Percentiles rank a stretch among this genome's conserved stretches.
phyloP scores from a whole-genome alignment of 257 asterid genomes.

The Fraxinus pennsylvanica region DNA sequence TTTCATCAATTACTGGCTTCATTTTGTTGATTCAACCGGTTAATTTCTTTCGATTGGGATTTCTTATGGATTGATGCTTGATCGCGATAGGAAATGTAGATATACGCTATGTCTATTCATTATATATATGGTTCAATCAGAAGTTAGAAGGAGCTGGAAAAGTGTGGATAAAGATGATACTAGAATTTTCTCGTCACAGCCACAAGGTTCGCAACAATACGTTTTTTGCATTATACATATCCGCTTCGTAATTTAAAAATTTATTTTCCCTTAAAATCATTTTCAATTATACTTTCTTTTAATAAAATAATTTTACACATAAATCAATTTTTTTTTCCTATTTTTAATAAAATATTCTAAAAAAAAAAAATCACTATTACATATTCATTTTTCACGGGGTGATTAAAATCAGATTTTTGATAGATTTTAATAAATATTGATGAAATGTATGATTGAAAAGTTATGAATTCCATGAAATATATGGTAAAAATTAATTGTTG shows the following conservation, averaged over 20 bases:
- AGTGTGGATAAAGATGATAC: slow-evolving; percentile 12
- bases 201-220: background rate
- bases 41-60: background rate
- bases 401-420: too few relatives aligned
- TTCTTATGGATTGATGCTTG: background rate
- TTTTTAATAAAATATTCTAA: too few relatives aligned
- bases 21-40: slow-evolving; percentile 15
- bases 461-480: too few relatives aligned
- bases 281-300: fast-evolving
- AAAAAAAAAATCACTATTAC: too few relatives aligned
- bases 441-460: too few relatives aligned
- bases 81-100: background rate
- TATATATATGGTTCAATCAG: background rate
- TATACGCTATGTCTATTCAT: slow-evolving; percentile 19
- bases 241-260: too few relatives aligned
- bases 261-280: too few relatives aligned
- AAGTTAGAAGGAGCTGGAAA: slow-evolving; percentile 46
- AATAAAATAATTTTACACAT: too few relatives aligned
- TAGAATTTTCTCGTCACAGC: slow-evolving; percentile 32
- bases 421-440: too few relatives aligned
- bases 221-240: background rate
- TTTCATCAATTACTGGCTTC: slow-evolving; percentile 48
- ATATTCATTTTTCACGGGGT: too few relatives aligned
- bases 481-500: too few relatives aligned
- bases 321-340: too few relatives aligned